Evolutionary conservation across 192 early-diverging fungal genomes (phyloP), one percentile per base, ranked within the genome.

Genomic region (Powellomyces hirtus): DNA sequence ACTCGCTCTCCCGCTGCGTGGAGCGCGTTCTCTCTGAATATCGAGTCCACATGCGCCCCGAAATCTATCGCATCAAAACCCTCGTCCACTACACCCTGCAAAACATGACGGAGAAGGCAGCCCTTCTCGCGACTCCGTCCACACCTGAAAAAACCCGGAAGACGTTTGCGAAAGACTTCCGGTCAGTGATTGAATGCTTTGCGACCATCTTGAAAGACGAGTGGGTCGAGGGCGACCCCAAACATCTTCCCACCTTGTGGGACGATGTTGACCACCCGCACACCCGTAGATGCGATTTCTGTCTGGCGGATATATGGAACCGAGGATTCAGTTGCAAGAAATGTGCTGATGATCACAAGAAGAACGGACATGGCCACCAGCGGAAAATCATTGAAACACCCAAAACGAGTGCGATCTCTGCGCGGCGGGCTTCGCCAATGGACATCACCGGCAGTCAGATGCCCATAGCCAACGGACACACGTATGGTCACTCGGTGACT

Each of bases 241-340:
- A 0, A n/a, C 5, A n/a, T 0, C 31, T 57, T 3, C 65, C 65
- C 10, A 67, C 65, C 22, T 53, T 27, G 4, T 67, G 65, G 65
- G 20, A 16, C 18, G 65, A 67, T 38, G 53, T 58, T 11, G 35
- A 34, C 58, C 10, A 58, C 29, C 62, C 70, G 34, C 62, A 66
- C 31, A 38, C 14, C n/a, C 22, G 71, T 0, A 50, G 29, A 16
- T 72, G 71, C 31, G 64, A 72, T 59, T 66, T 72, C 46, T 72
- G 71, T 45, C 44, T 52, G 13, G 71, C 71, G 14, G 71, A 72
- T 59, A 72, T 72, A 16, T 72, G 71, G 71, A 72, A 72, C 59
- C 62, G 71, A 33, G 71, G 71, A 6, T 66, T 58, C 27, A 57
- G 14, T 6, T 72, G 71, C 40, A 59, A 16, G 13, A 58, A 34